Evolutionary conservation across 2,329 filamentous ascomycete genomes (phyloP).

Genomic region (Sclerotiophoma versabilis): DNA sequence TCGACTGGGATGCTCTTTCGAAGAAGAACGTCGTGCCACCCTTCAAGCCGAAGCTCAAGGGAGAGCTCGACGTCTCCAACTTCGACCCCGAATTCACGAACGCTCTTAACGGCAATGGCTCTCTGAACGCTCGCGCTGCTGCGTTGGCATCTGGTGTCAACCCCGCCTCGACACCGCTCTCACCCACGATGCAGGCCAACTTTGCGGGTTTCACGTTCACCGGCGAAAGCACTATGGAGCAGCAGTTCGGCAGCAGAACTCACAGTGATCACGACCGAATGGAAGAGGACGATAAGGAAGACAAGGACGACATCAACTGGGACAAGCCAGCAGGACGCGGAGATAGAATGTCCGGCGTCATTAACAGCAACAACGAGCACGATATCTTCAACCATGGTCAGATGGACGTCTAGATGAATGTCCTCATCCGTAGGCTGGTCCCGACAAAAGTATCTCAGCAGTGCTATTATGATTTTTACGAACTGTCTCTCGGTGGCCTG

Average conservation of each 20-base stretch:
- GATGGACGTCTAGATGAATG: conserved; percentile 43
- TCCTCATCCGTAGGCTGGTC: conserved; percentile 14
- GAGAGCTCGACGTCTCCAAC: conserved; percentile 94
- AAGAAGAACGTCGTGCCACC: conserved; percentile 95
- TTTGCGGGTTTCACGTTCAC: conserved; percentile 99
- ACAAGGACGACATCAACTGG: conserved; percentile 53
- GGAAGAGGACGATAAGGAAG: conserved; percentile 53
- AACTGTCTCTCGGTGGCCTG: conserved; percentile 6
- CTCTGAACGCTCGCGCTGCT: conserved; percentile 88
- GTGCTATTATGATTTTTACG: conserved; percentile 27
- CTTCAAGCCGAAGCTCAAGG: conserved; percentile 97
- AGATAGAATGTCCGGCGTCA: conserved; percentile 61
- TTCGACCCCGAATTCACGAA: conserved; percentile 99
- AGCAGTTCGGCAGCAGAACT: conserved; percentile 66
- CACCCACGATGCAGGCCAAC: conserved; percentile 94
- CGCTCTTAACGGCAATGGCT: conserved; percentile 82
- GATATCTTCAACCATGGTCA: conserved; percentile 57
- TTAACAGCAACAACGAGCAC: conserved; percentile 53
- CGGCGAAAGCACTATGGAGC: conserved; percentile 94
- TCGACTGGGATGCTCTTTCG: conserved; percentile 87
- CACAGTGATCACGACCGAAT: conserved; percentile 54
- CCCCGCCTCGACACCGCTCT: conserved; percentile 88
- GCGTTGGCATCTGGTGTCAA: conserved; percentile 82
- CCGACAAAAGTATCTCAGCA: conserved; percentile 42
- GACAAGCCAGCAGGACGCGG: conserved; percentile 50